These are phyloP conservation scores for Cordyceps cateniannulata DNA, from an alignment of 2,329 filamentous ascomycete genomes.

Conservation along the genomic window DNA sequence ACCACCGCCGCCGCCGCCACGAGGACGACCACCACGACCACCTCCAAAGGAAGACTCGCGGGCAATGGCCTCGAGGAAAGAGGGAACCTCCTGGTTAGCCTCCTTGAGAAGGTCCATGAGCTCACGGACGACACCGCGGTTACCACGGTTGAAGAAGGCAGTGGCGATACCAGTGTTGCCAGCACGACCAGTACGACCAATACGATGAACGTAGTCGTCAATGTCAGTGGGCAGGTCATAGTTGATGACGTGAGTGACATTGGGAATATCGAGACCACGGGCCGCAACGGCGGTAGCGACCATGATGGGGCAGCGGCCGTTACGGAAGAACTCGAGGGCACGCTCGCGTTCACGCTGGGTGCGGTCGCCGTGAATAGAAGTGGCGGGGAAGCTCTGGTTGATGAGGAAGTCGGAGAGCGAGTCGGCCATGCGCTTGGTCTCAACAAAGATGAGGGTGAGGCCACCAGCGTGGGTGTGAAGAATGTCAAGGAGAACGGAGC, in stretches of 20 bases:
- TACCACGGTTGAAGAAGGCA: conserved; percentile 99
- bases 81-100: conserved; percentile 92
- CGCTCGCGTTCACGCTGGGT: conserved; percentile 98
- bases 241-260: conserved; percentile 96
- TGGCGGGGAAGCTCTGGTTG: conserved; percentile 97
- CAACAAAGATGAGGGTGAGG: conserved; percentile 94
- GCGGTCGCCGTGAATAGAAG: conserved; percentile 96
- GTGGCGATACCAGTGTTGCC: conserved; percentile 98
- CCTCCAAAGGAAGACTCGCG: conserved; percentile 86
- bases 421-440: conserved; percentile 99
- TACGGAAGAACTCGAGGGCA: conserved; percentile 95
- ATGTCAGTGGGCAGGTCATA: conserved; percentile 99
- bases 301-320: conserved; percentile 88
- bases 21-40: conserved; percentile 48
- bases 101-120: conserved; percentile 97
- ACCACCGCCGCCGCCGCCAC: conserved; percentile 53
- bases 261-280: conserved; percentile 84
- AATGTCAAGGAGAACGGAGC: conserved; percentile 93
- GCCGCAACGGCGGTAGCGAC: conserved; percentile 96
- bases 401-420: conserved; percentile 96
- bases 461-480: conserved; percentile 88
- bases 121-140: conserved; percentile 94
- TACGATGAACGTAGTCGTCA: conserved; percentile 97
- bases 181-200: conserved; percentile 98
- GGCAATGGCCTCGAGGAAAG: conserved; percentile 94